These are phyloP conservation scores for Pythium phragmiticola DNA, from an alignment of 352 stramenopile genomes.

Conservation along the genomic window DNA sequence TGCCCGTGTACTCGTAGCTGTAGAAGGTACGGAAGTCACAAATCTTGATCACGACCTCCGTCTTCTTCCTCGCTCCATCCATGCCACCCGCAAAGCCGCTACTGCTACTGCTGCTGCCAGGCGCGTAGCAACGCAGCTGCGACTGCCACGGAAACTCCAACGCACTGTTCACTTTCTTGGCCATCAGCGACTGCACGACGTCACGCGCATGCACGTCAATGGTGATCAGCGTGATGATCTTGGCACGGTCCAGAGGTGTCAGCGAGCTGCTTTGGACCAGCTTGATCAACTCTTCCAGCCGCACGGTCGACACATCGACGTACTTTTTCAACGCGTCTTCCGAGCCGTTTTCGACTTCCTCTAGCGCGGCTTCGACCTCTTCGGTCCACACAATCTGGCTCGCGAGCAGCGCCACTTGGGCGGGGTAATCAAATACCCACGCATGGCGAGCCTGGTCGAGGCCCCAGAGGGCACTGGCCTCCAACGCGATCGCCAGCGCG, in stretches of 20 bases:
- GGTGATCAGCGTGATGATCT: constrained; percentile 98
- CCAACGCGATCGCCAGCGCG: constrained; percentile 89
- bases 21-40: constrained; percentile 92
- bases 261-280: constrained; percentile 87
- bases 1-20: constrained; percentile 97
- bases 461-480: constrained; percentile 92
- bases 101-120: constrained; percentile 30
- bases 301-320: constrained; percentile 88
- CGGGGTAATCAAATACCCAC: constrained; percentile 91
- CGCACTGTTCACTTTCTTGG: constrained; percentile 90
- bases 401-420: constrained; percentile 77
- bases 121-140: constrained; percentile 93
- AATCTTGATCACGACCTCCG: constrained; percentile 87
- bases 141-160: constrained; percentile 95
- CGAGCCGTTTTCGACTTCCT: constrained; percentile 94
- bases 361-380: constrained; percentile 88
- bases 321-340: constrained; percentile 96
- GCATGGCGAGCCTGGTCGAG: constrained; percentile 75
- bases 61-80: constrained; percentile 31
- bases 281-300: constrained; percentile 92
- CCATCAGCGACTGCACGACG: constrained; percentile 91
- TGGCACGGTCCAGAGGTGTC: constrained; percentile 70
- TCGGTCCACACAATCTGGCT: constrained; percentile 95
- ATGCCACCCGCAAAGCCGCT: constrained; percentile 18
- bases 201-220: constrained; percentile 96